Percentiles rank a stretch among this genome's conserved stretches.
Conservation (phyloP, 495 filamentous ascomycete species). For the Aspergillus campestris region DNA sequence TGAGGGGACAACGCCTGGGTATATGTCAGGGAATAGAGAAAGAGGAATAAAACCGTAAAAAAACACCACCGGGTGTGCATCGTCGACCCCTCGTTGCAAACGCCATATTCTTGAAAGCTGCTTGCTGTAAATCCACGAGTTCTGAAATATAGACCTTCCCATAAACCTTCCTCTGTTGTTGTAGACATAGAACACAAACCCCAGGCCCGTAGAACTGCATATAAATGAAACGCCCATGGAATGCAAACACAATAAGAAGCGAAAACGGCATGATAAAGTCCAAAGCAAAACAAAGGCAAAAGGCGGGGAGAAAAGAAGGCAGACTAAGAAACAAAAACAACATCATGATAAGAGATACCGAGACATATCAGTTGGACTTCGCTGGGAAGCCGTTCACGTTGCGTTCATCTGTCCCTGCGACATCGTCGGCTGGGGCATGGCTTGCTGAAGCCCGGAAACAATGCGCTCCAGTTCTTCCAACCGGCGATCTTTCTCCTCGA, state of each 20-base stretch:
- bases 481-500: conserved; percentile 42
- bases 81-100: conserved; percentile 16
- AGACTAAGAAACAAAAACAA: not conserved
- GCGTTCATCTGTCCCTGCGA: conserved; percentile 8
- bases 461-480: conserved; percentile 38
- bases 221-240: conserved; percentile 14
- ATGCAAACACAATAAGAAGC: conserved; percentile 13
- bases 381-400: not conserved
- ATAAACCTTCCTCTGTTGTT: conserved; percentile 14
- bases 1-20: conserved; percentile 15
- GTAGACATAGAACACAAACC: conserved; percentile 9
- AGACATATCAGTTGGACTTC: not conserved
- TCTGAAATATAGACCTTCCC: conserved; percentile 18
- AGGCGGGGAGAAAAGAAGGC: not conserved
- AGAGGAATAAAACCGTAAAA: conserved; percentile 7
- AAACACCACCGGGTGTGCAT: conserved; percentile 20
- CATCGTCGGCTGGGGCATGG: conserved; percentile 26
- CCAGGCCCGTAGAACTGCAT: conserved; percentile 11
- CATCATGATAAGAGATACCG: not conserved
- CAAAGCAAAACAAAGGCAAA: conserved; percentile 1
- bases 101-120: conserved; percentile 21
- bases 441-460: conserved; percentile 36
- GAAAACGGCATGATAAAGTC: not conserved
- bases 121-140: conserved; percentile 13
- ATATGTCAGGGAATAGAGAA: conserved; percentile 21